Conservation (phyloP, 768 basidiomycete species). For the Megacollybia marginata region DNA sequence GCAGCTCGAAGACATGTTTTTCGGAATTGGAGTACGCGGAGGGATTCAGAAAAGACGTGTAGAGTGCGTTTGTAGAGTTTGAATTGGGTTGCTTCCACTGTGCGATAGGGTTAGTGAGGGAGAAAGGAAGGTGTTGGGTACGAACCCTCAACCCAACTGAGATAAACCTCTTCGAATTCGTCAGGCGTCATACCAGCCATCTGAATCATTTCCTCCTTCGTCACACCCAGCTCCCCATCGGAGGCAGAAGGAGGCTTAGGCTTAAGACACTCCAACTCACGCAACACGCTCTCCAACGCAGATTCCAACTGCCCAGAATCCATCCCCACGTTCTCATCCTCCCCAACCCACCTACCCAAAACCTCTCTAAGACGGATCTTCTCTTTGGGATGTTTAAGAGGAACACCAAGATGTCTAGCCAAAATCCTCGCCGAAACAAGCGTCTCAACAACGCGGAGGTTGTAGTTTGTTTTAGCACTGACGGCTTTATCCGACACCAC, state of each 20-base stretch:
- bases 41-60: conserved; percentile 77
- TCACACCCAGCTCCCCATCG: conserved; percentile 54
- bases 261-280: conserved; percentile 46
- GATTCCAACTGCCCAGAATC: conserved; percentile 35
- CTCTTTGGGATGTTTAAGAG: conserved; percentile 32
- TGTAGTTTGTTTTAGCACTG: conserved; percentile 73
- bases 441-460: conserved; percentile 86
- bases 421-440: conserved; percentile 74
- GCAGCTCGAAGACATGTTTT: conserved; percentile 48
- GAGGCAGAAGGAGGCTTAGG: conserved; percentile 31
- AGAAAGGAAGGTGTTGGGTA: conserved; percentile 2
- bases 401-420: conserved; percentile 47
- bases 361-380: too few relatives aligned
- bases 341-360: conserved; percentile 46
- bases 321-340: conserved; percentile 36
- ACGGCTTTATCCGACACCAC: conserved; percentile 76
- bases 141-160: conserved; percentile 77
- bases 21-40: conserved; percentile 75
- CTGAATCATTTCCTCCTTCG: conserved; percentile 66
- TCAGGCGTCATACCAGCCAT: conserved; percentile 49
- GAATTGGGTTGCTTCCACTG: conserved; percentile 77
- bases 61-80: conserved; percentile 76
- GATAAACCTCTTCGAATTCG: conserved; percentile 58
- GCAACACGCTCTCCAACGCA: conserved; percentile 38
- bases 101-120: background rate